These are phyloP conservation scores for Fusarium circinatum DNA, from an alignment of 2,329 filamentous ascomycete species.

Conservation along the genomic window DNA sequence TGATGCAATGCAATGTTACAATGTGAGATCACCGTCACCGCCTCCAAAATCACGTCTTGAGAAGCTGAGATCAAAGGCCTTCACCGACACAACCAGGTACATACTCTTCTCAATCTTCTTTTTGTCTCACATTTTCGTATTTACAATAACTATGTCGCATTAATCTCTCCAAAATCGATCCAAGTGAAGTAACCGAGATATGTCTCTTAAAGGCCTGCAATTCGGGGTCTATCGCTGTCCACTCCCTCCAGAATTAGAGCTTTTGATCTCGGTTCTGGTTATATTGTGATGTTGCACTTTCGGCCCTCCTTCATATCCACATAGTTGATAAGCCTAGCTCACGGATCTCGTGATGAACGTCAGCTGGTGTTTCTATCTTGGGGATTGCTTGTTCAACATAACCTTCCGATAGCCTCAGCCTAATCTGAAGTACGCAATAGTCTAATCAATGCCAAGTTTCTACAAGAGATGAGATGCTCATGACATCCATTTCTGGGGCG, in stretches of 20 bases:
- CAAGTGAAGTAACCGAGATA: constrained; percentile 26
- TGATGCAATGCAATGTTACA: constrained; percentile 1
- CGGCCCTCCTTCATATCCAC: constrained; percentile 20
- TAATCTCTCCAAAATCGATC: constrained; percentile 5
- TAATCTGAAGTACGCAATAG: constrained; percentile 5
- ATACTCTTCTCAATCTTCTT: not conserved
- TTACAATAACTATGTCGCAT: not conserved
- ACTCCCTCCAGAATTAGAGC: constrained; percentile 28
- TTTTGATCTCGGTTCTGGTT: constrained; percentile 31
- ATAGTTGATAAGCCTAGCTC: constrained; percentile 15
- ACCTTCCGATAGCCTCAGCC: constrained; percentile 10
- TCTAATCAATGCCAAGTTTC: constrained; percentile 32
- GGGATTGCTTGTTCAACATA: constrained; percentile 20
- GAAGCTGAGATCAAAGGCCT: not conserved
- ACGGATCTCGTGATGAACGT: constrained; percentile 13
- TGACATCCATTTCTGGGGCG: constrained; percentile 11
- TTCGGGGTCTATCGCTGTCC: not conserved
- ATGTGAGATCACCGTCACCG: constrained; percentile 15
- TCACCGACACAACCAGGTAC: constrained; percentile 1
- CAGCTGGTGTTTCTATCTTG: constrained; percentile 15
- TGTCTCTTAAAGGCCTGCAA: constrained; percentile 1
- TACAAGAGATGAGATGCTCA: constrained; percentile 5
- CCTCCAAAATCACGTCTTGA: not conserved
- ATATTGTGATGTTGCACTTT: constrained; percentile 24
- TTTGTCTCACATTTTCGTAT: not conserved